These are phyloP conservation scores for Pythium phragmiticola DNA, from an alignment of 352 stramenopile genomes.

Conservation along the genomic window DNA sequence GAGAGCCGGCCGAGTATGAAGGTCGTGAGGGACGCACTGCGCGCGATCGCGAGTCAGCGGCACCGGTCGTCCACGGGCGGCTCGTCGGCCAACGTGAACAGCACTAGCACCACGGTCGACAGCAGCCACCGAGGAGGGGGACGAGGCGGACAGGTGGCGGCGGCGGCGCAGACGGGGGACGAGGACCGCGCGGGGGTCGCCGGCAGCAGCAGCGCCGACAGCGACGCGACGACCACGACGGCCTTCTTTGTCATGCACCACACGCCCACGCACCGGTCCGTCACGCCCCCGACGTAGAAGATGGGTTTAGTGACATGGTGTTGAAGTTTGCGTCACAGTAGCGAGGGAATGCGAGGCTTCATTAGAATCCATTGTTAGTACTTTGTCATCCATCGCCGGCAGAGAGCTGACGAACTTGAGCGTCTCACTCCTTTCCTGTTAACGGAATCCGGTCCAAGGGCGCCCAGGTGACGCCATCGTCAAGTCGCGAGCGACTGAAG, in stretches of 20 bases:
- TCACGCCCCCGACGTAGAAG: not conserved
- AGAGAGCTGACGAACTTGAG: too few relatives aligned
- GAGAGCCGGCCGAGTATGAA: slow-evolving; percentile 15
- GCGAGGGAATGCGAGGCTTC: not conserved
- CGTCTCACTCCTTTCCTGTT: too few relatives aligned
- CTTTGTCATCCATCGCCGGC: too few relatives aligned
- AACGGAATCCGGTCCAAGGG: too few relatives aligned
- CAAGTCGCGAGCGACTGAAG: too few relatives aligned
- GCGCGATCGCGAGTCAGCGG: slow-evolving; percentile 1
- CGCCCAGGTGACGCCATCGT: too few relatives aligned
- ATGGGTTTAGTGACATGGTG: not conserved
- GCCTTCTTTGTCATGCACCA: slow-evolving; percentile 21
- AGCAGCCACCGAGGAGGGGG: slow-evolving; percentile 9
- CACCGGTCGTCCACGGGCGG: slow-evolving; percentile 7
- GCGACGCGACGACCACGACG: slow-evolving; percentile 5
- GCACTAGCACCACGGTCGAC: not conserved
- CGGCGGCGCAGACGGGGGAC: slow-evolving; percentile 8
- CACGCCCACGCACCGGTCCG: not conserved
- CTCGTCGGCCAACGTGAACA: not conserved
- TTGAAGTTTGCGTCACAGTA: not conserved
- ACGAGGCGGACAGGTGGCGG: not conserved
- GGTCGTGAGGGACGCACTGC: slow-evolving; percentile 13
- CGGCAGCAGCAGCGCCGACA: slow-evolving; percentile 11
- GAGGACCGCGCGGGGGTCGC: slow-evolving; percentile 5
- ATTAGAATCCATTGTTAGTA: too few relatives aligned